Evolutionary conservation across 768 basidiomycete genomes (phyloP), one percentile per base, ranked within the genome.

Genomic region (Coprinopsis marcescibilis): DNA sequence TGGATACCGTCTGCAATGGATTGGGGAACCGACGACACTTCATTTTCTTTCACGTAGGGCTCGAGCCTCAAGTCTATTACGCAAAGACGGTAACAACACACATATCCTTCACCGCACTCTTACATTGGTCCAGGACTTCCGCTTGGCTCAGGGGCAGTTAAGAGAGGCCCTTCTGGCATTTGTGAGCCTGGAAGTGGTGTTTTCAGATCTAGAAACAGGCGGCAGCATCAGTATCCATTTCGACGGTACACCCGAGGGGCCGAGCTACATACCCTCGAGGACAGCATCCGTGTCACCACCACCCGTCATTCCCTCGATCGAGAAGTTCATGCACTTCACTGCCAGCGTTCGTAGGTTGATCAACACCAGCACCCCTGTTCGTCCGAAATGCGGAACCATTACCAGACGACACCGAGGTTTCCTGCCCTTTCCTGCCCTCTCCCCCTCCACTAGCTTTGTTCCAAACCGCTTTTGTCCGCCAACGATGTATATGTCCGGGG

Each of bases 401-500:
- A 97, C 73, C 30, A 96, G 69, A 43, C 93, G 72, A 66, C 83
- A 86, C 54, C 59, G 67, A 52, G 65, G 68, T 23, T 55, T 55
- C 35, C 35, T 53, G 48, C 59, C 66, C 53, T 46, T 53, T 36
- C 62, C 53, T 59, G 73, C 61, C 25, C 58, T 51, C 49, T 65
- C 64, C 3, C 71, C 62, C 50, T 61, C 64, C 4, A 89, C 77
- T 30, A 94, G 50, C 43, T 77, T 75, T 3, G 93, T 95, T 46
- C 73, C 78, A 56, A 97, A 97, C 50, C 68, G 68, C 24, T 85
- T 81, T 66, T 97, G 94, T 50, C 89, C 89, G 26, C 96, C 96
- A n/a, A 94, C 73, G 54, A 94, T 72, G 62, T 97, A 98, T 23
- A 98, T 64, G 59, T 96, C 81, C 13, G 96, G 96, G 7, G 90